These are phyloP conservation scores for Suillus alpinus DNA, from an alignment of 768 basidiomycete genomes.

Conservation along the genomic window DNA sequence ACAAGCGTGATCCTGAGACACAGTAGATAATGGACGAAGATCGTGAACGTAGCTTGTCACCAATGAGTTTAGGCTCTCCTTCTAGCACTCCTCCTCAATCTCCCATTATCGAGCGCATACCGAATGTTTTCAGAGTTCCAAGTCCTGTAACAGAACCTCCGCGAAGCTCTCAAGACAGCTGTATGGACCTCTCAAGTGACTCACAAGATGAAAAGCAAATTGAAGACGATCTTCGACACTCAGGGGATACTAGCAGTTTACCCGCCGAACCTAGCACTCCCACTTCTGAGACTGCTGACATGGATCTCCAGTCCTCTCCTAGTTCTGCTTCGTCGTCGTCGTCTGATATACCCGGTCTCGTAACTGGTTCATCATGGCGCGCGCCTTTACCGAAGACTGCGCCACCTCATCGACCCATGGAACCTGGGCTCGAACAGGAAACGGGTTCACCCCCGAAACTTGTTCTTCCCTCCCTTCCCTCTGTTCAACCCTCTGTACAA, in stretches of 20 bases:
- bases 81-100: conserved; percentile 35
- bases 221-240: conserved; percentile 20
- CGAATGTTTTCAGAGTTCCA: conserved; percentile 5
- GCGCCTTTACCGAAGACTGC: neutral
- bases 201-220: conserved; percentile 15
- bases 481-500: neutral
- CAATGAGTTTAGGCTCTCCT: conserved; percentile 60
- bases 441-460: conserved; percentile 7
- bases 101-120: conserved; percentile 8
- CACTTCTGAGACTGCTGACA: conserved; percentile 33
- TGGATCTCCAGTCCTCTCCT: conserved; percentile 34
- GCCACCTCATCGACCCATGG: conserved; percentile 18
- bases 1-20: conserved; percentile 21
- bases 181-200: conserved; percentile 15
- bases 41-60: conserved; percentile 50
- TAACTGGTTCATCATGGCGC: conserved; percentile 30
- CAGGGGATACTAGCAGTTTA: conserved; percentile 27
- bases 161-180: conserved; percentile 4
- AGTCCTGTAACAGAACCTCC: conserved; percentile 10
- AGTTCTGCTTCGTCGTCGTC: conserved; percentile 23
- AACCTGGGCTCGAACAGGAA: conserved; percentile 18
- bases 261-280: conserved; percentile 17
- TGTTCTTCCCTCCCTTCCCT: conserved; percentile 2
- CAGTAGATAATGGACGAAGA: conserved; percentile 28
- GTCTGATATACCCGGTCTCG: conserved; percentile 30